Percentiles rank a stretch among this genome's conserved stretches.
These are phyloP conservation scores for Nakazawaea wickerhamii DNA, from an alignment of 805 yeast genomes.

Conservation along the genomic window DNA sequence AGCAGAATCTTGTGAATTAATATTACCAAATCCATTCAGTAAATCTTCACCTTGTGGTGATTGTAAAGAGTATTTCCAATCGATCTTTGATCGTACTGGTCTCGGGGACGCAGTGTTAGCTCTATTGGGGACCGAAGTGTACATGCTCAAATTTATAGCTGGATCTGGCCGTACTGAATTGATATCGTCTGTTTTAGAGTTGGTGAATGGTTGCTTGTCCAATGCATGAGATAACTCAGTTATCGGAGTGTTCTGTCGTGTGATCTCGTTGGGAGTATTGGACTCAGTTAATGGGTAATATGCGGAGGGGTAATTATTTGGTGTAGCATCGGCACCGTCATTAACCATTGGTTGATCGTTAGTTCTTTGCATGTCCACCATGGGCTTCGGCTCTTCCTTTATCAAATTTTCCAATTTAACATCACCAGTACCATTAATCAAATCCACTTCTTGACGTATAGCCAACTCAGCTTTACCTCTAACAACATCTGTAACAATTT, in stretches of 20 bases:
- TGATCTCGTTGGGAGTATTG: slow-evolving; percentile 1
- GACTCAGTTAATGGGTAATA: slow-evolving; percentile 7
- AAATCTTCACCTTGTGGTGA: slow-evolving; percentile 41
- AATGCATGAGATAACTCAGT: slow-evolving; percentile 11
- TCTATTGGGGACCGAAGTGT: slow-evolving; percentile 8
- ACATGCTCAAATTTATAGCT: slow-evolving; percentile 10
- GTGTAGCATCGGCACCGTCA: not conserved
- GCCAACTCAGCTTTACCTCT: slow-evolving; percentile 54
- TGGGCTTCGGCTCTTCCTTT: not conserved
- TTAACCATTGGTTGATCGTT: not conserved
- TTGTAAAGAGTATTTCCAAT: slow-evolving; percentile 57
- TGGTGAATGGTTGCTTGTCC: slow-evolving; percentile 4
- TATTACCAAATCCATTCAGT: slow-evolving; percentile 40
- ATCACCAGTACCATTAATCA: slow-evolving; percentile 34
- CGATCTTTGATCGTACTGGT: slow-evolving; percentile 33
- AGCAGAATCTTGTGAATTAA: slow-evolving; percentile 48
- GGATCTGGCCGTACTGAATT: not conserved
- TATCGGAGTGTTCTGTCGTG: slow-evolving; percentile 12
- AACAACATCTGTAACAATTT: slow-evolving; percentile 70
- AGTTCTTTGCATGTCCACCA: not conserved
- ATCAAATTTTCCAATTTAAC: slow-evolving; percentile 14
- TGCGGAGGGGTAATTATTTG: not conserved
- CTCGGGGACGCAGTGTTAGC: slow-evolving; percentile 16
- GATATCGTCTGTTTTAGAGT: not conserved
- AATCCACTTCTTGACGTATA: slow-evolving; percentile 56